phyloP scores from a whole-genome alignment of 73 alveolate genomes.

The Urostyla sp. region DNA sequence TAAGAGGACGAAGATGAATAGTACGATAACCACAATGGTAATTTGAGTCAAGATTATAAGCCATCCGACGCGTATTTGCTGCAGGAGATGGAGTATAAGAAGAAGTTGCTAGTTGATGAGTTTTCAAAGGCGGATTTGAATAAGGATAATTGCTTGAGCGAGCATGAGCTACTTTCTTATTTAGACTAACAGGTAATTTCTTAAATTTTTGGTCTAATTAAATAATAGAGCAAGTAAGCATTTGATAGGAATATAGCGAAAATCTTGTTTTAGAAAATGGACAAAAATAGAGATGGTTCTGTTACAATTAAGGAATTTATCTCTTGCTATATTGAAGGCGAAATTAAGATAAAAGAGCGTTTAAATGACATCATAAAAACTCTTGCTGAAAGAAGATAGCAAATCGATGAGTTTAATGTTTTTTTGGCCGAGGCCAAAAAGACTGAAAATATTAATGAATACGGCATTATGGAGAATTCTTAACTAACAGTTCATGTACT shows the following conservation, averaged over 20 bases:
- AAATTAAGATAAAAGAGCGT: constrained; percentile 39
- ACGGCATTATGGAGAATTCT: constrained; percentile 51
- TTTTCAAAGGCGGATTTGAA: constrained; percentile 30
- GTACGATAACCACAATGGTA: not conserved
- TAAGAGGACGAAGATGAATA: not conserved
- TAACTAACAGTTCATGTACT: constrained; percentile 38
- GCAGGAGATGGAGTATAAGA: constrained; percentile 5
- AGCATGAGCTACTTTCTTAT: constrained; percentile 30
- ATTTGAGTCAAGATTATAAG: constrained; percentile 5
- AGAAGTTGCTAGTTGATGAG: constrained; percentile 10
- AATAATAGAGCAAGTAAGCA: constrained; percentile 2
- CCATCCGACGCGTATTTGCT: constrained; percentile 38
- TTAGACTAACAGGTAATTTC: constrained; percentile 19
- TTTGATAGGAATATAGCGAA: constrained; percentile 54
- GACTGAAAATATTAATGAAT: constrained; percentile 29
- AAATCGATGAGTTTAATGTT: constrained; percentile 50
- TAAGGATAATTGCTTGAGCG: constrained; percentile 15
- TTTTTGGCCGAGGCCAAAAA: constrained; percentile 50
- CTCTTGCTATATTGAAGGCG: constrained; percentile 64
- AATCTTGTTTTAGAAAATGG: constrained; percentile 52
- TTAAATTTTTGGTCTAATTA: not conserved
- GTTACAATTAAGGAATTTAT: constrained; percentile 57
- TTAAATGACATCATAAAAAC: constrained; percentile 53
- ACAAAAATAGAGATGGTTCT: constrained; percentile 48
- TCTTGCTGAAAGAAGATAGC: constrained; percentile 30